These are phyloP conservation scores for Leccinum pseudoinsigne DNA, from an alignment of 1,284 basidiomycete species.

Conservation along the genomic window DNA sequence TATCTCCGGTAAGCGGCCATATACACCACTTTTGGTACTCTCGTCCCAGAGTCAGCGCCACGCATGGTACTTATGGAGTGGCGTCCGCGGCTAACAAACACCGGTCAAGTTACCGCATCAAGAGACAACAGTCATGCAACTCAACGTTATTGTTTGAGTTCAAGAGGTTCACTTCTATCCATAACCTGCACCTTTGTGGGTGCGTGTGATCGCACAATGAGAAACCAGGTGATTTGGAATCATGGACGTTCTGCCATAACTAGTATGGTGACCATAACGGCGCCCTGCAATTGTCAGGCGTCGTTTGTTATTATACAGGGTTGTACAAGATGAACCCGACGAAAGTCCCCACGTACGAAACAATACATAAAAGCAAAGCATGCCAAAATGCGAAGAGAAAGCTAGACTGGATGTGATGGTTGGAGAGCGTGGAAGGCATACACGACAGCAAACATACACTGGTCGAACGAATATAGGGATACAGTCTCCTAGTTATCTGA, in stretches of 20 bases:
- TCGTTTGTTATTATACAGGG: slow-evolving; percentile 8
- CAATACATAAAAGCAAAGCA: slow-evolving; percentile 8
- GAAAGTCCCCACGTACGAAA: slow-evolving; percentile 6
- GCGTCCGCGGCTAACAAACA: background rate
- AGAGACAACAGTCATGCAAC: background rate
- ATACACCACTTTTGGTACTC: slow-evolving; percentile 3
- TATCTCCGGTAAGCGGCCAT: slow-evolving; percentile 3
- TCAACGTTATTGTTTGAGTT: slow-evolving; percentile 13
- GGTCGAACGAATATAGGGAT: slow-evolving; percentile 21
- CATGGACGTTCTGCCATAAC: background rate
- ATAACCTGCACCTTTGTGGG: background rate
- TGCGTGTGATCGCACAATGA: background rate
- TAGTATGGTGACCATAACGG: background rate
- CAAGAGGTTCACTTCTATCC: background rate
- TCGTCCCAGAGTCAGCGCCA: background rate
- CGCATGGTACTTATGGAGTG: background rate
- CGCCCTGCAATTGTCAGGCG: background rate
- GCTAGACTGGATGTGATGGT: background rate
- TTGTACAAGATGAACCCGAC: background rate
- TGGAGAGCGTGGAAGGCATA: background rate
- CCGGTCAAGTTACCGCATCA: background rate
- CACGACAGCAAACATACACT: slow-evolving; percentile 2
- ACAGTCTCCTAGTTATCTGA: background rate
- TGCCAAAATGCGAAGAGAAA: slow-evolving; percentile 6
- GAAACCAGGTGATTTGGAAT: background rate